Evolutionary conservation across 2,329 filamentous ascomycete species (phyloP).

Genomic region (Fusarium gaditjirri): DNA sequence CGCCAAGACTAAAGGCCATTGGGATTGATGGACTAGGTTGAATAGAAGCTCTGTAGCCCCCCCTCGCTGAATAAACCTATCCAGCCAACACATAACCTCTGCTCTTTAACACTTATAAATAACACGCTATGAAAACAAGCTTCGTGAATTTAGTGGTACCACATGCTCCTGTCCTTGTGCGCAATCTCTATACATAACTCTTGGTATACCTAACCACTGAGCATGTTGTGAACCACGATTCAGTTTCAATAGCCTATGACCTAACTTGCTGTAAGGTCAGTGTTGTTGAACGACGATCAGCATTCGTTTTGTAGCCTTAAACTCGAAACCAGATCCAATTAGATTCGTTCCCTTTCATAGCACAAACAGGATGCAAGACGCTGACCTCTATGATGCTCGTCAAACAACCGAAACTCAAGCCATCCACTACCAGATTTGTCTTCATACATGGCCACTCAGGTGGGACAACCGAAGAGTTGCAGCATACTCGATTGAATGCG

Average conservation of each 20-base stretch:
- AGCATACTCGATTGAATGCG: background rate
- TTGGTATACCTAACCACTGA: slow-evolving; percentile 7
- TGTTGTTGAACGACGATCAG: slow-evolving; percentile 1
- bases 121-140: background rate
- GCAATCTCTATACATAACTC: slow-evolving; percentile 18
- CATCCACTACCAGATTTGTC: slow-evolving; percentile 13
- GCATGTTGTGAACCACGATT: slow-evolving; percentile 19
- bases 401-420: background rate
- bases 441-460: slow-evolving; percentile 4
- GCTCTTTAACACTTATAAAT: slow-evolving; percentile 3
- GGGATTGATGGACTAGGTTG: slow-evolving; percentile 6
- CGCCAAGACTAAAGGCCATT: background rate
- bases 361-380: slow-evolving; percentile 13
- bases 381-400: background rate
- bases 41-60: slow-evolving; percentile 18
- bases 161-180: slow-evolving; percentile 20
- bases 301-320: background rate
- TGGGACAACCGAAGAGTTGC: slow-evolving; percentile 12
- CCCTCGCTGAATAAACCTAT: slow-evolving; percentile 14
- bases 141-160: slow-evolving; percentile 22
- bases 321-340: background rate
- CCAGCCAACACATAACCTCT: slow-evolving; percentile 15
- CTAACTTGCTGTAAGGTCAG: slow-evolving; percentile 14
- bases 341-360: background rate
- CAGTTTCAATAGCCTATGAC: slow-evolving; percentile 5